Conservation (phyloP, 306 rosid species). For the Neltuma alba region DNA sequence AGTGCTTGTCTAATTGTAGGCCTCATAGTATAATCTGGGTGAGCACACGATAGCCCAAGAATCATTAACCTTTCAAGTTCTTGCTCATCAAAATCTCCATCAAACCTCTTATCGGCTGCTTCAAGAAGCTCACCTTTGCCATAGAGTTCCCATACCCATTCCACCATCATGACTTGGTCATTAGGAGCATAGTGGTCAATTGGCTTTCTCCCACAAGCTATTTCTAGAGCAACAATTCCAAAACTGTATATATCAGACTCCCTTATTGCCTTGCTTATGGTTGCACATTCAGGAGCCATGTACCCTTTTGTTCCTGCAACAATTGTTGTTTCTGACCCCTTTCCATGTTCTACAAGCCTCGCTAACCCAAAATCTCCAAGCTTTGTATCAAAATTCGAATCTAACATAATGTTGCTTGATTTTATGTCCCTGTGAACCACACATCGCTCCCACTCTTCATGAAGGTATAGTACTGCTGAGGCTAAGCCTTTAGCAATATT, state of each 20-base stretch:
- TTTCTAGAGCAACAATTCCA: not conserved
- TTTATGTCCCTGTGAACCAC: conserved; percentile 13
- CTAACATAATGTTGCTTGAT: conserved; percentile 22
- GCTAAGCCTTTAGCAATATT: conserved; percentile 3
- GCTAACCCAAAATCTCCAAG: conserved; percentile 34
- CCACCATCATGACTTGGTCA: conserved; percentile 19
- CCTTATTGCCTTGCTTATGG: conserved; percentile 12
- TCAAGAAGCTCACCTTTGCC: not conserved
- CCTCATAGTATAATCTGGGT: conserved; percentile 9
- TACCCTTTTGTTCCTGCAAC: conserved; percentile 16
- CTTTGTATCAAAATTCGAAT: not conserved
- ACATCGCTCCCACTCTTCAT: conserved; percentile 14
- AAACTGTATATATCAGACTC: not conserved
- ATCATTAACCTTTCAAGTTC: conserved; percentile 21
- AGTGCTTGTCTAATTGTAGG: conserved; percentile 8
- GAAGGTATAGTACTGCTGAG: conserved; percentile 9
- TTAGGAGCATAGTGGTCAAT: not conserved
- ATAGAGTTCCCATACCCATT: conserved; percentile 23
- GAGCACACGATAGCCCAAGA: conserved; percentile 5
- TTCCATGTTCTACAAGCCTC: not conserved
- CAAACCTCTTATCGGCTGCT: not conserved
- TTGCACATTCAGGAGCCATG: conserved; percentile 24
- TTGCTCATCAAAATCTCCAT: conserved; percentile 16
- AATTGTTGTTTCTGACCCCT: not conserved
- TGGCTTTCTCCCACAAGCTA: not conserved